A percentile compares a stretch with the other conserved stretches of the same genome.
phyloP scores from a whole-genome alignment of 2,329 filamentous ascomycete species.

The Claviceps sp. region DNA sequence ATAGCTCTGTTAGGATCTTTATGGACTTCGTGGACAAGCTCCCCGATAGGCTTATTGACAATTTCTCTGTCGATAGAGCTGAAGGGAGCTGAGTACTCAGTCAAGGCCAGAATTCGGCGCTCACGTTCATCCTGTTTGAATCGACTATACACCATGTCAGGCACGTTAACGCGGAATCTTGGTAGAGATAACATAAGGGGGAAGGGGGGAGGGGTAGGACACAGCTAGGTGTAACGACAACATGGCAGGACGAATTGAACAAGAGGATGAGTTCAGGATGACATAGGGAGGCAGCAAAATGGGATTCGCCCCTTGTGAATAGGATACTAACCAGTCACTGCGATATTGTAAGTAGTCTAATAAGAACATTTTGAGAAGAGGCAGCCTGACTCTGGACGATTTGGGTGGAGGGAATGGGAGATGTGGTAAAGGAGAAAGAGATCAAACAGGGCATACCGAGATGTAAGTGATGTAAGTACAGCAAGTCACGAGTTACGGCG shows the following conservation, averaged over 20 bases:
- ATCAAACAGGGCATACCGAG: neutral
- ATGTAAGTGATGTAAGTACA: slow-evolving; percentile 1
- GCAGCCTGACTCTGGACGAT: neutral
- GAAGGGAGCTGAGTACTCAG: slow-evolving; percentile 52
- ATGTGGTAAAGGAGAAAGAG: neutral
- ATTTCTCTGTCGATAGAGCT: slow-evolving; percentile 51
- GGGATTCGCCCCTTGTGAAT: neutral
- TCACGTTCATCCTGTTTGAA: slow-evolving; percentile 68
- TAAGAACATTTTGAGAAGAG: slow-evolving; percentile 23
- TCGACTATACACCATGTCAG: slow-evolving; percentile 34
- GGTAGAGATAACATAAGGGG: neutral
- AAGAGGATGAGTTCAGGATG: neutral
- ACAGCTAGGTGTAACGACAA: neutral
- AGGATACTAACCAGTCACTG: slow-evolving; percentile 45
- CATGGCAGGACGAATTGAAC: neutral
- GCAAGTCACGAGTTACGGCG: slow-evolving; percentile 7
- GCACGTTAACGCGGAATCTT: slow-evolving; percentile 14
- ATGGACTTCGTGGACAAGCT: slow-evolving; percentile 68
- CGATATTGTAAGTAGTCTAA: slow-evolving; percentile 55
- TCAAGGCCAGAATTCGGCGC: slow-evolving; percentile 53
- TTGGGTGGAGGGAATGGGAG: neutral
- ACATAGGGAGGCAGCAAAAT: neutral
- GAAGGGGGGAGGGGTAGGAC: neutral
- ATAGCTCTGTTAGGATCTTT: slow-evolving; percentile 50
- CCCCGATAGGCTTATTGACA: slow-evolving; percentile 59